Percentiles rank a stretch among this genome's conserved stretches.
These are phyloP conservation scores for Tillandsia leiboldiana DNA, from an alignment of 176 grass and related monocot species.

Conservation along the genomic window DNA sequence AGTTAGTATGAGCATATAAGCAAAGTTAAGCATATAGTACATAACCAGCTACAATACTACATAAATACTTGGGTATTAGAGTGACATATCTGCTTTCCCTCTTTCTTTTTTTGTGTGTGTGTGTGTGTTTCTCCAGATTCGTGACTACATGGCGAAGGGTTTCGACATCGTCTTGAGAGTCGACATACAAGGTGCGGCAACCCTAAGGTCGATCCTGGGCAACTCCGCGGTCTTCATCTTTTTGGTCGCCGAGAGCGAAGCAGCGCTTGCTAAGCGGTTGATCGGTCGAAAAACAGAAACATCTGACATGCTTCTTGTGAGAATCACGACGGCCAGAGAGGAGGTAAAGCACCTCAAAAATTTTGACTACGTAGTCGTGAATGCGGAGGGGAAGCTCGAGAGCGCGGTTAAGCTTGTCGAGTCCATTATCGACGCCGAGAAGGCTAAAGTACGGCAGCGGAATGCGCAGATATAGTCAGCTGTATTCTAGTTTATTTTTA, in stretches of 20 bases:
- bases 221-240: constrained; percentile 93
- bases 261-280: constrained; percentile 80
- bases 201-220: constrained; percentile 64
- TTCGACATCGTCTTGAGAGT: constrained; percentile 91
- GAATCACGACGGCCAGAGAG: constrained; percentile 79
- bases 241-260: constrained; percentile 79
- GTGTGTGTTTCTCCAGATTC: constrained; percentile 41
- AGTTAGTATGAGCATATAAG: too few relatives aligned
- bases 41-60: too few relatives aligned
- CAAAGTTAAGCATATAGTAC: too few relatives aligned
- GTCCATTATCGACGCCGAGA: constrained; percentile 91
- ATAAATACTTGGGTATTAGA: too few relatives aligned
- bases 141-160: constrained; percentile 84
- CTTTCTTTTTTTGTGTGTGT: neutral
- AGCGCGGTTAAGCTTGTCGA: constrained; percentile 67
- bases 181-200: constrained; percentile 91
- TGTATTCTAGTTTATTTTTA: neutral
- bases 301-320: constrained; percentile 87
- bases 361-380: constrained; percentile 86
- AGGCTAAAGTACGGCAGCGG: constrained; percentile 58
- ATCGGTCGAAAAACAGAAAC: constrained; percentile 86
- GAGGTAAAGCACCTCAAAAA: constrained; percentile 54
- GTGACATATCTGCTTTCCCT: neutral
- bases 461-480: constrained; percentile 41
- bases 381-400: constrained; percentile 84